Base-by-base conservation (phyloP, 2,329 filamentous ascomycete species). In the Aspergillus pseudoglaucus region DNA sequence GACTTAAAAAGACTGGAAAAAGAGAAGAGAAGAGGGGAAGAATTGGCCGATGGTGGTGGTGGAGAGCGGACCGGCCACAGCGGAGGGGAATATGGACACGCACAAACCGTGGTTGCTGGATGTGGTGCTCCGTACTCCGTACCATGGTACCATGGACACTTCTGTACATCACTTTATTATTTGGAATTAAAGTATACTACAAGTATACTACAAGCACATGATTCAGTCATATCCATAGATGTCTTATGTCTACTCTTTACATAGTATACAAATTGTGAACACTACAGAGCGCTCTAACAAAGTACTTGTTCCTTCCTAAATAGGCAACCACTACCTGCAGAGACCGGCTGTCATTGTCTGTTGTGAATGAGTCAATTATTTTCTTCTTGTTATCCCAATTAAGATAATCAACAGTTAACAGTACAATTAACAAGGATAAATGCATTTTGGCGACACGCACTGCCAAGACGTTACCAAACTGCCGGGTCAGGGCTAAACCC, bases 401-500 rank as follows among this genome's bases (percentile, higher is more conserved):
- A 35, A 22, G 4, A 22, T 22, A 22, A 22, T 6, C 4, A 22
- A n/a, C 33, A n/a, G 17, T 17, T 35, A 35, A 35, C 14, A 35
- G 9, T 15, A 17, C 15, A 7, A 35, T 17, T 17, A 35, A 35
- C 33, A 12, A n/a, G n/a, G 14, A 7, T 35, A 17, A 33, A 30
- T 30, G 53, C 48, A 54, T 45, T 42, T 42, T 51, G 51, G 56
- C 50, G 54, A 61, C 54, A 58, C 59, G 61, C 60, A 64, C 63
- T 62, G 64, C 59, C 54, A 53, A 55, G 55, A 49, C 37, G 15
- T 55, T 59, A 54, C 65, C 66, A 66, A 47, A 61, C 48, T 56
- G 54, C 59, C 60, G 64, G 66, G 63, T 53, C 59, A 46, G 35
- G 49, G 49, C 61, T 63, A 62, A 58, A 50, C 60, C 57, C 49